Evolutionary conservation across 768 basidiomycete genomes (phyloP).

Genomic region (Trametes elegans): DNA sequence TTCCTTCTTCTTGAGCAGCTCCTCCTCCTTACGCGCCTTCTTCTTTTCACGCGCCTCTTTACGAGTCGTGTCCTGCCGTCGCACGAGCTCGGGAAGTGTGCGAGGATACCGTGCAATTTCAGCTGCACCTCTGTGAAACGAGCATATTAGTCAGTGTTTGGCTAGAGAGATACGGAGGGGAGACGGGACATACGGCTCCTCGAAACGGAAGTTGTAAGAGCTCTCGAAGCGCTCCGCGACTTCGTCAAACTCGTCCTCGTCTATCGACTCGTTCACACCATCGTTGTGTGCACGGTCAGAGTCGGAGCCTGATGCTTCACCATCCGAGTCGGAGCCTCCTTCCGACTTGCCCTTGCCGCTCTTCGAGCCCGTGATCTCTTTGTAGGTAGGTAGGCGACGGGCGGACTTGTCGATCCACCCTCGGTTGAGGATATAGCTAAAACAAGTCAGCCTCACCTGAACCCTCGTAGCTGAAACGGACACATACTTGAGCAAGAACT

Average conservation of each 20-base stretch:
- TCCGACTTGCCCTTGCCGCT: conserved; percentile 18
- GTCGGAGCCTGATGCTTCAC: conserved; percentile 20
- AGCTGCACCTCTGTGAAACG: conserved; percentile 54
- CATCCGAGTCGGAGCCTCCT: conserved; percentile 17
- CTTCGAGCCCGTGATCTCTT: conserved; percentile 61
- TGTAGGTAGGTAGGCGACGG: conserved; percentile 78
- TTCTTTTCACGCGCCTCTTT: conserved; percentile 82
- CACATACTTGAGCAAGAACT: conserved; percentile 87
- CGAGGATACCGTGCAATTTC: conserved; percentile 78
- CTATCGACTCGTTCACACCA: conserved; percentile 34
- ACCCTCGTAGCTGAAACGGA: neutral
- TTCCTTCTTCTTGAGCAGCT: conserved; percentile 68
- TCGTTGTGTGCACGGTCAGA: conserved; percentile 3
- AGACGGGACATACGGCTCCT: conserved; percentile 74
- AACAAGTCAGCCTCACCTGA: neutral
- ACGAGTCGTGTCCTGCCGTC: conserved; percentile 72
- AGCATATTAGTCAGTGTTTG: neutral
- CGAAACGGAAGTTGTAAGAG: conserved; percentile 98
- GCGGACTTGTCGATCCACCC: conserved; percentile 90
- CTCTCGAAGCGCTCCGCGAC: conserved; percentile 89
- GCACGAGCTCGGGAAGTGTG: conserved; percentile 56
- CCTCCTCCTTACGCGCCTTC: conserved; percentile 78
- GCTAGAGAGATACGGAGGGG: neutral
- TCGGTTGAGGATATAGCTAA: conserved; percentile 92
- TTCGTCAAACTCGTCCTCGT: conserved; percentile 84